Conservation (phyloP, 2,329 filamentous ascomycete species). For the Fusarium sp. region DNA sequence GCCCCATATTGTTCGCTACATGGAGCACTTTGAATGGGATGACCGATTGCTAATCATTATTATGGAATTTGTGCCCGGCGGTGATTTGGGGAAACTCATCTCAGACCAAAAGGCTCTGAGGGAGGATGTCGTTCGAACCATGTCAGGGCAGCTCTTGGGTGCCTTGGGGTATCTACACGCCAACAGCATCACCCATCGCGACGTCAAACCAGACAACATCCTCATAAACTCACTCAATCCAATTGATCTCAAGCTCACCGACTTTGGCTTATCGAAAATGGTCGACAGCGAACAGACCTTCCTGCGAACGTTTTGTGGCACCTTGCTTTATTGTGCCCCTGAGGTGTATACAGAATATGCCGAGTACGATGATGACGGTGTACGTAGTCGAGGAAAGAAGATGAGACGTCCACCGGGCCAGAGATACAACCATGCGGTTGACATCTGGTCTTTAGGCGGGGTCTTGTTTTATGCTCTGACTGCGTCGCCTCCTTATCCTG, state of each 20-base stretch:
- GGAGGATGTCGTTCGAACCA: slow-evolving; percentile 75
- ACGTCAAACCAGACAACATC: slow-evolving; percentile 99
- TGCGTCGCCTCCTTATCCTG: slow-evolving; percentile 81
- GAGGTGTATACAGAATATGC: slow-evolving; percentile 87
- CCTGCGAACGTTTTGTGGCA: slow-evolving; percentile 95
- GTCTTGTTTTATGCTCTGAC: slow-evolving; percentile 91
- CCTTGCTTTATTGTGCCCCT: slow-evolving; percentile 92
- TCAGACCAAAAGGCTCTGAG: slow-evolving; percentile 68
- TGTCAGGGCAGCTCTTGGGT: slow-evolving; percentile 80
- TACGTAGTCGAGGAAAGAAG: slow-evolving; percentile 70
- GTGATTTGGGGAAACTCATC: slow-evolving; percentile 84
- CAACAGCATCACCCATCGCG: slow-evolving; percentile 94
- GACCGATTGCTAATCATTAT: slow-evolving; percentile 91
- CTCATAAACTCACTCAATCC: slow-evolving; percentile 79
- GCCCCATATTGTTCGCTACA: slow-evolving; percentile 90
- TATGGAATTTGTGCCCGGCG: slow-evolving; percentile 90
- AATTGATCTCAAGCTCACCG: slow-evolving; percentile 88
- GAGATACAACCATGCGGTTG: slow-evolving; percentile 90
- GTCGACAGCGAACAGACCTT: slow-evolving; percentile 91
- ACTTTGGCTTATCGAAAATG: slow-evolving; percentile 97
- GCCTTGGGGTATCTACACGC: slow-evolving; percentile 88
- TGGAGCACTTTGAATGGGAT: slow-evolving; percentile 86
- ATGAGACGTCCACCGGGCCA: slow-evolving; percentile 67
- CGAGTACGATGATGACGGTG: slow-evolving; percentile 76
- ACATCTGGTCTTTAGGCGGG: slow-evolving; percentile 95